phyloP scores from a whole-genome alignment of 1,284 basidiomycete species.

The Irpex sp. region DNA sequence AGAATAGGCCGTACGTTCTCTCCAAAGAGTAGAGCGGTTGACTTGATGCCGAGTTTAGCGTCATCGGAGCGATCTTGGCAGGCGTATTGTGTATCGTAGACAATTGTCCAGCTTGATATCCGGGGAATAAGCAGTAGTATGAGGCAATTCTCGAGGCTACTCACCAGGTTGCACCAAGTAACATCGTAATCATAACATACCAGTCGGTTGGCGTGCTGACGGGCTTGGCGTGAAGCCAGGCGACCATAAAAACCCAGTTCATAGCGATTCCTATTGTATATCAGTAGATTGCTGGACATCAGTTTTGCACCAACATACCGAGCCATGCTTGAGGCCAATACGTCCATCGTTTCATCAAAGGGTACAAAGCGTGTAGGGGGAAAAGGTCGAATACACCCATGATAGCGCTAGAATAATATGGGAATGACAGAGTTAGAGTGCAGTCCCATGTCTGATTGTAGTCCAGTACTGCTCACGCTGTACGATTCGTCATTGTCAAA shows the following conservation, averaged over 20 bases:
- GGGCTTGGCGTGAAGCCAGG: constrained; percentile 37
- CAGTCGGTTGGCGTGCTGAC: constrained; percentile 34
- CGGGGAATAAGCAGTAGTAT: no score
- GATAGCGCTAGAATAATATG: not conserved
- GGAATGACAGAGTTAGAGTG: not conserved
- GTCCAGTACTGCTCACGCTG: not conserved
- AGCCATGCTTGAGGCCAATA: constrained; percentile 84
- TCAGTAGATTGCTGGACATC: not conserved
- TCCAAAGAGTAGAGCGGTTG: constrained; percentile 54
- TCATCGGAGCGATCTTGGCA: constrained; percentile 56
- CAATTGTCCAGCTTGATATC: constrained; percentile 56
- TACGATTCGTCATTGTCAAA: not conserved
- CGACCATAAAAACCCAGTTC: constrained; percentile 22
- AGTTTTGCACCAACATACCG: constrained; percentile 25
- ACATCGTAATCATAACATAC: constrained; percentile 3
- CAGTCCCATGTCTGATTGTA: not conserved
- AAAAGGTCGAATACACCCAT: not conserved
- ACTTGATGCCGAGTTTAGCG: constrained; percentile 47
- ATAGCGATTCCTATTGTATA: not conserved
- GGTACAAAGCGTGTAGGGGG: constrained; percentile 29
- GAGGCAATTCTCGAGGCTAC: not conserved
- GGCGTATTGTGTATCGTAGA: constrained; percentile 65
- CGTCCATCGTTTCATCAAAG: constrained; percentile 50
- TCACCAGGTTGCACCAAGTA: not conserved
- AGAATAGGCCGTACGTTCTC: constrained; percentile 53